Base-by-base conservation (phyloP, 2,329 filamentous ascomycete species). In the Erysiphe pulchra region DNA sequence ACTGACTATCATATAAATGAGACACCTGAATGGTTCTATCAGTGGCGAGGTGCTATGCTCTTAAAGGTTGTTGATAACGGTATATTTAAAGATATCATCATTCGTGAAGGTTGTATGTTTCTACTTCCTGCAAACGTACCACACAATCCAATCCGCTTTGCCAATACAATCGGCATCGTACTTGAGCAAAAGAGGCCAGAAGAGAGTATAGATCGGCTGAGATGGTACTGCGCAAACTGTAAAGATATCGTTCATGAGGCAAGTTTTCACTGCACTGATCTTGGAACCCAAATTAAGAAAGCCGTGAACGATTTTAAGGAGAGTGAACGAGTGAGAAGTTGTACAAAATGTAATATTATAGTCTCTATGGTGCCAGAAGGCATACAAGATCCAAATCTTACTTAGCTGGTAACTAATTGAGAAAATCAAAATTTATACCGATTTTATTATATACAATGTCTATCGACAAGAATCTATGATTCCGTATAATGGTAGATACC, bases 1-100 rank as follows among this genome's bases (percentile, higher is more conserved):
- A 94, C 86, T 47, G 90, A 95, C 68, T 98, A 94, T 68, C 90
- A 95, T 70, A 87, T 95, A 71, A 95, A 95, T 69, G 68, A 76
- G 55, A 95, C 87, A 0, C 77, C 90, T 12, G 90, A 95, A 62
- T 95, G 86, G 78, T 98, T 95, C 74, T 95, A 90, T 70, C 87
- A 95, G 63, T 76, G 93, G 71, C 77, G 77, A 56, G 90, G 90
- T 52, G 77, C 79, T 52, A 94, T 95, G 87, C 69, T 90, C 47
- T 78, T 98, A 54, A 92, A 92, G 60, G 80, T 90, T 14, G 81
- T 94, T 51, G 84, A 94, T 57, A 62, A 68, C 47, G 60, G 68
- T 59, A 49, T 64, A 42, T 92, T 92, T 63, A 71, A 75, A 52
- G 87, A 95, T 62, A 74, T 95, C 51, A 69, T 85, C 57, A 93